phyloP scores from a whole-genome alignment of 805 yeast species.

The Cyberlindnera veronae region DNA sequence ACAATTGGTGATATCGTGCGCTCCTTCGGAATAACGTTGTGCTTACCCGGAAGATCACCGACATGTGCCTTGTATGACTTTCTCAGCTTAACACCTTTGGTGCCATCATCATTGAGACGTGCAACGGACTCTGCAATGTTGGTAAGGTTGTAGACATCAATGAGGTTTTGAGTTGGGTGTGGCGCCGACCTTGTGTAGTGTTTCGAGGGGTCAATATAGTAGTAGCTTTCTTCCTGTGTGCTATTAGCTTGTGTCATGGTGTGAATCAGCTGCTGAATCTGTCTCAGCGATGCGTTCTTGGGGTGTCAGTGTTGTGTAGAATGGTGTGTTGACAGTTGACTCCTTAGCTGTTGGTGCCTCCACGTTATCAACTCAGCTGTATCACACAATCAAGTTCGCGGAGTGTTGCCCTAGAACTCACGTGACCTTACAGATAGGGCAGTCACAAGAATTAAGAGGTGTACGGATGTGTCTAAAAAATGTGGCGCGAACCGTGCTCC shows the following conservation, averaged over 20 bases:
- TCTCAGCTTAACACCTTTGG: slow-evolving; percentile 87
- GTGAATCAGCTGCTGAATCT: no score
- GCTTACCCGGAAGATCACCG: slow-evolving; percentile 79
- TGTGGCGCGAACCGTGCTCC: slow-evolving; percentile 8
- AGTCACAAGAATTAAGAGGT: slow-evolving; percentile 2
- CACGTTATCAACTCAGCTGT: neutral
- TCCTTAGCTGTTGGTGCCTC: neutral
- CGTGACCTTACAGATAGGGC: slow-evolving; percentile 5
- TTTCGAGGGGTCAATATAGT: slow-evolving; percentile 36
- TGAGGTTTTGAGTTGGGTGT: slow-evolving; percentile 69
- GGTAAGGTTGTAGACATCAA: slow-evolving; percentile 63
- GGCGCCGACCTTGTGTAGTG: slow-evolving; percentile 44
- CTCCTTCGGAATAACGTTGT: slow-evolving; percentile 51
- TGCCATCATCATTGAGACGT: slow-evolving; percentile 80
- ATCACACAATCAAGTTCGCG: neutral
- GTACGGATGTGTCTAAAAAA: slow-evolving; percentile 5
- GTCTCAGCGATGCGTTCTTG: no score
- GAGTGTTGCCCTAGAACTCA: slow-evolving; percentile 1
- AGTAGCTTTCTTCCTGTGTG: slow-evolving; percentile 29
- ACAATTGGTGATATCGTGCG: slow-evolving; percentile 37
- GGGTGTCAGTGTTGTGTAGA: no score
- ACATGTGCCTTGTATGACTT: slow-evolving; percentile 95
- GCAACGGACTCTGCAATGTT: slow-evolving; percentile 77
- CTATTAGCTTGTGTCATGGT: slow-evolving; percentile 14
- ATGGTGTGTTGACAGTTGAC: neutral